phyloP scores from a whole-genome alignment of 805 yeast genomes.

The Saccharomyces jurei region DNA sequence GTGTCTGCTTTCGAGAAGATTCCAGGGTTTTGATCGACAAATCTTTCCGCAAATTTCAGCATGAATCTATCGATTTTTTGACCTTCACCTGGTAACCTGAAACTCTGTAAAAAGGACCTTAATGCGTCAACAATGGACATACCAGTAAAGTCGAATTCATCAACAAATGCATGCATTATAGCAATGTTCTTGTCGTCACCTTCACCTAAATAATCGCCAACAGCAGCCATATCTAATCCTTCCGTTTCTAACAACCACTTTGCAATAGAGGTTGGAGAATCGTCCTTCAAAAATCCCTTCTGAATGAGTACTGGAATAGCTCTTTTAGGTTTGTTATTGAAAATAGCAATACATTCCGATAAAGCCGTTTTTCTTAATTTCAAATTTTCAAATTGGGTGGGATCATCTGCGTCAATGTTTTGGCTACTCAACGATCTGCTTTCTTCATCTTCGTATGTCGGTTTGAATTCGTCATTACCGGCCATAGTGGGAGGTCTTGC shows the following conservation, averaged over 20 bases:
- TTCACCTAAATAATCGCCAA: slow-evolving; percentile 92
- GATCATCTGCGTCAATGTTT: slow-evolving; percentile 49
- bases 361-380: slow-evolving; percentile 79
- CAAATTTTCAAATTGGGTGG: slow-evolving; percentile 74
- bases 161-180: slow-evolving; percentile 90
- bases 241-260: slow-evolving; percentile 62
- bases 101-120: slow-evolving; percentile 74
- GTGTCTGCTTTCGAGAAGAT: slow-evolving; percentile 88
- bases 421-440: slow-evolving; percentile 10
- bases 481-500: slow-evolving; percentile 6
- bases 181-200: slow-evolving; percentile 70
- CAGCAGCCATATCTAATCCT: slow-evolving; percentile 69
- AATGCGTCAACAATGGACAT: slow-evolving; percentile 76
- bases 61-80: slow-evolving; percentile 94
- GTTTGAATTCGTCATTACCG: slow-evolving; percentile 6
- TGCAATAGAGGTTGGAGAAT: slow-evolving; percentile 65
- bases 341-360: slow-evolving; percentile 66
- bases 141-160: slow-evolving; percentile 66
- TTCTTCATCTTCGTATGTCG: slow-evolving; percentile 12
- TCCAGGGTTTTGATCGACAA: slow-evolving; percentile 79
- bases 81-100: slow-evolving; percentile 95
- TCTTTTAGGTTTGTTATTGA: slow-evolving; percentile 76
- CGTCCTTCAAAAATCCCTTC: slow-evolving; percentile 53
- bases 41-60: slow-evolving; percentile 94
- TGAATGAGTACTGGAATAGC: slow-evolving; percentile 61